Evolutionary conservation across 2,329 filamentous ascomycete genomes (phyloP).

Genomic region (Colletotrichum paranaense): DNA sequence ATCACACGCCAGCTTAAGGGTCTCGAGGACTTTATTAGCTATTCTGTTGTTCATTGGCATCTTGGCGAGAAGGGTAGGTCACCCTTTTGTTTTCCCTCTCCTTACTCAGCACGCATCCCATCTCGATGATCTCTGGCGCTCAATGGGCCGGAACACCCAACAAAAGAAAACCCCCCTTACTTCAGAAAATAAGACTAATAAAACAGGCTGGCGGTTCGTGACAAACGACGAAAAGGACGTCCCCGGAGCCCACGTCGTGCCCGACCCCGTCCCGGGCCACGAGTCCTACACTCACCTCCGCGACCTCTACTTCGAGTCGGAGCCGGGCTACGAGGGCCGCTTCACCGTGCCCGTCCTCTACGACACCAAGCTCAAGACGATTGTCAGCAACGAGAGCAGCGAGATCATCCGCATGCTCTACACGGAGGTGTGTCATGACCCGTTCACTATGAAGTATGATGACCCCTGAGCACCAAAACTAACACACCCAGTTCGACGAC

Average conservation of each 20-base stretch:
- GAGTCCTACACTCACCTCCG: slow-evolving; percentile 77
- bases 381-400: slow-evolving; percentile 92
- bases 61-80: slow-evolving; percentile 67
- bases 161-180: not conserved
- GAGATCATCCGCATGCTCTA: slow-evolving; percentile 95
- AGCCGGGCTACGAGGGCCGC: slow-evolving; percentile 78
- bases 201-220: slow-evolving; percentile 83
- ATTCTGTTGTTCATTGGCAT: slow-evolving; percentile 93
- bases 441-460: too few species aligned
- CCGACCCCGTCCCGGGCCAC: slow-evolving; percentile 77
- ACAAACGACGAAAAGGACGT: slow-evolving; percentile 65
- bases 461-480: too few species aligned
- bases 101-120: not conserved
- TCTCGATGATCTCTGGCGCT: not conserved
- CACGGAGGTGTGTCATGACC: slow-evolving; percentile 55
- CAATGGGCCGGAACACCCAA: too few species aligned
- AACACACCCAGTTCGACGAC: slow-evolving; percentile 71
- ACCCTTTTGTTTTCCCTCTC: not conserved
- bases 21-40: slow-evolving; percentile 83
- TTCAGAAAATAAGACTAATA: not conserved
- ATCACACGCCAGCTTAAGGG: slow-evolving; percentile 93
- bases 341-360: slow-evolving; percentile 92
- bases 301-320: slow-evolving; percentile 81
- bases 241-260: slow-evolving; percentile 71
- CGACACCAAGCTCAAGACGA: slow-evolving; percentile 79